Conservation (phyloP, 768 basidiomycete species). For the Tricholoma terreum region DNA sequence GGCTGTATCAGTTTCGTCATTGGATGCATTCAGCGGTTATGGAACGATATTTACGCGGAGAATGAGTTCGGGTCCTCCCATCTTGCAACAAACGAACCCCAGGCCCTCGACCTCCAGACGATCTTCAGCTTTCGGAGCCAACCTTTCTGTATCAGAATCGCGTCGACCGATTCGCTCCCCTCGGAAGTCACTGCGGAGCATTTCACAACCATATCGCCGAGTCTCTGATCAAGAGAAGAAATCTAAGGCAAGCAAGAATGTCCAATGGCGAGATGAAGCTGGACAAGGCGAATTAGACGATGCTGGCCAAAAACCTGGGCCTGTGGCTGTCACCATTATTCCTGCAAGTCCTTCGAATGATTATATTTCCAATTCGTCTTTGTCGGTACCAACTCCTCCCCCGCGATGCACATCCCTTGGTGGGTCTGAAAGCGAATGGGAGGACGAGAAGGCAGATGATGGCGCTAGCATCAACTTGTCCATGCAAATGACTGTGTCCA, state of each 20-base stretch:
- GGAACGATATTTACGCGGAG: slow-evolving; percentile 45
- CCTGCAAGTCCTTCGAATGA: slow-evolving; percentile 40
- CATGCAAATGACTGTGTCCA: slow-evolving; percentile 38
- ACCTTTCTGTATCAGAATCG: slow-evolving; percentile 48
- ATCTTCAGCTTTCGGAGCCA: slow-evolving; percentile 37
- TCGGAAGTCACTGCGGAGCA: slow-evolving; percentile 67
- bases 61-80: slow-evolving; percentile 48
- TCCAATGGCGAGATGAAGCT: slow-evolving; percentile 86
- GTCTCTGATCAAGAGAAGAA: slow-evolving; percentile 63
- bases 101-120: slow-evolving; percentile 31
- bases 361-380: slow-evolving; percentile 20
- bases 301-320: slow-evolving; percentile 35
- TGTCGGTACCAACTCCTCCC: slow-evolving; percentile 29
- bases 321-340: slow-evolving; percentile 37
- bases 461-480: slow-evolving; percentile 58
- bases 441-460: slow-evolving; percentile 84
- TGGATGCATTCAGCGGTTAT: slow-evolving; percentile 54
- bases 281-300: slow-evolving; percentile 83
- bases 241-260: slow-evolving; percentile 61
- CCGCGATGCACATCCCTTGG: slow-evolving; percentile 48
- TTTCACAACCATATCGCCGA: slow-evolving; percentile 58
- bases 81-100: slow-evolving; percentile 30
- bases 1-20: slow-evolving; percentile 27
- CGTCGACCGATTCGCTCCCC: slow-evolving; percentile 58
- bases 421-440: slow-evolving; percentile 85